A percentile compares a stretch with the other conserved stretches of the same genome.
phyloP scores from a whole-genome alignment of 2,329 filamentous ascomycete species.

The Macrophomina pseudophaseolina region DNA sequence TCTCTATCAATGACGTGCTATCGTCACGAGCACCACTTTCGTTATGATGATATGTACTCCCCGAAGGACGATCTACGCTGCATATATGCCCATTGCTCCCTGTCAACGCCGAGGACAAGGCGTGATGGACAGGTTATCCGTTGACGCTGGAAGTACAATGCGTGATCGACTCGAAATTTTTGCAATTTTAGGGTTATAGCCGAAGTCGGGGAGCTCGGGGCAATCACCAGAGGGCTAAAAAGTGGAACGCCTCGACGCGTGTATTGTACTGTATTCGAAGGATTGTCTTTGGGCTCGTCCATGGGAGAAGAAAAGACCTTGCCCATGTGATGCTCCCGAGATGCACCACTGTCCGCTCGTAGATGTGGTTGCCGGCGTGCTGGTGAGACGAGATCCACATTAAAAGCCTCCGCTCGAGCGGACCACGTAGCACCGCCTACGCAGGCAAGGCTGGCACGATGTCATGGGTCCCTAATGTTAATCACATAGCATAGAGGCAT shows the following conservation, averaged over 20 bases:
- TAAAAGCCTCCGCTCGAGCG: not conserved
- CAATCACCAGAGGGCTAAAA: not conserved
- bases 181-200: not conserved
- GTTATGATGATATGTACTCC: not conserved
- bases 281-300: not conserved
- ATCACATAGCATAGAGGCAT: not conserved
- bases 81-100: not conserved
- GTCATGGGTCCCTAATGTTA: conserved; percentile 4
- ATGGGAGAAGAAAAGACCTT: not conserved
- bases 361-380: conserved; percentile 5
- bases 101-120: not conserved
- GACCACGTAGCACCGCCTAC: conserved; percentile 4
- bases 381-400: not conserved
- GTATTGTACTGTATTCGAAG: not conserved
- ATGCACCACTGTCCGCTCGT: not conserved
- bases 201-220: not conserved
- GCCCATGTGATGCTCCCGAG: not conserved
- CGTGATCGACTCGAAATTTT: not conserved
- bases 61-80: not conserved
- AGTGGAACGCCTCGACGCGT: not conserved
- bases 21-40: not conserved
- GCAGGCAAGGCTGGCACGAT: not conserved
- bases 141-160: not conserved
- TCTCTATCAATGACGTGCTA: not conserved
- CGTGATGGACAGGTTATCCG: not conserved